A percentile compares a stretch with the other conserved stretches of the same genome.
These are phyloP conservation scores for Rhamnella rubrinervis DNA, from an alignment of 331 rosid genomes.

Conservation along the genomic window DNA sequence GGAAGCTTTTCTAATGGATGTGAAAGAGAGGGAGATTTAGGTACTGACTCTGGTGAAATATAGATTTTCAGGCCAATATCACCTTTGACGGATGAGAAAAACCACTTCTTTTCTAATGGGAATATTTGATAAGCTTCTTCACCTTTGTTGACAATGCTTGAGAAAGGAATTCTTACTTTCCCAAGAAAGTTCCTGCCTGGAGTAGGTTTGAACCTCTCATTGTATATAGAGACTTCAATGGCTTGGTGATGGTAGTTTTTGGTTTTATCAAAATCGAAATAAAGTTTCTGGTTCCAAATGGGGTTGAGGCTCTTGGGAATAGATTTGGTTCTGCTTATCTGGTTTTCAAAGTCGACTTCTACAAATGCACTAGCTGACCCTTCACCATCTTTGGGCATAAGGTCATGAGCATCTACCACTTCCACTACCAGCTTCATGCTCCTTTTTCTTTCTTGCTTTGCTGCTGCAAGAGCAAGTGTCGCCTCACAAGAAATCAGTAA, in stretches of 20 bases:
- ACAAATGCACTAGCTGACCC: conserved; percentile 65
- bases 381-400: conserved; percentile 66
- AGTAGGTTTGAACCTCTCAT: conserved; percentile 40
- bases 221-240: conserved; percentile 48
- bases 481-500: conserved; percentile 43
- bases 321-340: conserved; percentile 50
- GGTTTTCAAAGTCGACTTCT: conserved; percentile 59
- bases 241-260: conserved; percentile 36
- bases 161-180: conserved; percentile 66
- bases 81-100: conserved; percentile 65
- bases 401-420: conserved; percentile 65
- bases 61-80: conserved; percentile 74
- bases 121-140: conserved; percentile 61
- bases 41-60: conserved; percentile 37
- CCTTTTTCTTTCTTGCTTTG: conserved; percentile 25
- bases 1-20: conserved; percentile 21
- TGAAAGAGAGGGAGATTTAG: conserved; percentile 14
- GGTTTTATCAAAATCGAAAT: conserved; percentile 41
- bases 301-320: conserved; percentile 63
- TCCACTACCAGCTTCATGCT: conserved; percentile 63
- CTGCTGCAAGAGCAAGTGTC: conserved; percentile 36
- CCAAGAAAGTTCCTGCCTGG: conserved; percentile 51
- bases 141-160: conserved; percentile 55
- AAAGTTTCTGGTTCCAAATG: conserved; percentile 56
- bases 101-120: conserved; percentile 56